Evolutionary conservation across 2,329 filamentous ascomycete species (phyloP), one percentile per base, ranked within the genome.

Genomic region (Ophiostoma fasciatum): DNA sequence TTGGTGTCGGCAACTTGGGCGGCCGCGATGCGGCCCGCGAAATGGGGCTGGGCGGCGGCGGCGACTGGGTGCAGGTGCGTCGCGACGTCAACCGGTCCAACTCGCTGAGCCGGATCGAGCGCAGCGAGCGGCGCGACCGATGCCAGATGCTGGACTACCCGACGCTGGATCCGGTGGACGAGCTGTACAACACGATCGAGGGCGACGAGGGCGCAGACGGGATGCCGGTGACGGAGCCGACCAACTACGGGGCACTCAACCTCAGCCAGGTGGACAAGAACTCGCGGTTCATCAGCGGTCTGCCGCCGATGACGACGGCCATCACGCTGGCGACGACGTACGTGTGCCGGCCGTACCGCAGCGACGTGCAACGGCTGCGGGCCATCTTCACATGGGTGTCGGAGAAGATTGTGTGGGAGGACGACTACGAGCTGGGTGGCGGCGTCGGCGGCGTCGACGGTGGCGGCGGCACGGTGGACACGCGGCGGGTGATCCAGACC

Each of bases 361-460:
- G 83, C 55, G 88, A 96, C 48, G 83, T 94, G 1, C 90, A 98
- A 55, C 74, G 87, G 25, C 60, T 98, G 19, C 74, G 92, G 18
- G 88, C 90, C 13, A 96, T 98, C 43, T 98, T 96, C 51, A 94
- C 82, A 2, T 98, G 88, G 88, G 83, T 93, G 5, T 74, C 83
- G n/a, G 90, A 98, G 53, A 85, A 88, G 48, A 78, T 98, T 38
- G 73, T 72, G 22, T 98, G 90, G 90, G 90, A 98, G 52, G 88
- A 94, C 49, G 85, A 93, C 45, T 85, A 84, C 44, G 84, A 93
- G 46, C 81, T 78, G n/a, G 69, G 80, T 7, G 60, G 88, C 36
- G 82, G 79, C 15, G 68, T 79, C 7, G 22, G 31, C 20, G 30
- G 29, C 14, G 35, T 25, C 1, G 69, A 80, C 7, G 59, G 88